Evolutionary conservation across 495 filamentous ascomycete genomes (phyloP), one percentile per base, ranked within the genome.

Genomic region (Oleoguttula mirabilis): DNA sequence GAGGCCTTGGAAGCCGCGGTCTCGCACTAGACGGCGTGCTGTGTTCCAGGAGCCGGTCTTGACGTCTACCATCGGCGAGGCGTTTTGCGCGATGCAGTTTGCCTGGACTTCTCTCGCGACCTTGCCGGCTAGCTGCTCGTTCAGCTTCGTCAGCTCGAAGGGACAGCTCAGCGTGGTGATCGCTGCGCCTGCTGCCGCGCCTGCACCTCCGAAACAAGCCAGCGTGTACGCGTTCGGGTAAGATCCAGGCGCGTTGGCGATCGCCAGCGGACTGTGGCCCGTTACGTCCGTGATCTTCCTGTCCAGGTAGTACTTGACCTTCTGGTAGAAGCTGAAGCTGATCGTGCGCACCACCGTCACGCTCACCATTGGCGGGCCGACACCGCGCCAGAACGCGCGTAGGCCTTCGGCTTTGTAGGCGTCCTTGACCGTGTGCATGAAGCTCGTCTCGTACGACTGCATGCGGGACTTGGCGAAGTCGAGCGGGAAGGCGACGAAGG

Each of bases 61-160:
- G 20, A 44, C 24, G 17, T 46, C 20, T 11, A 38, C 4, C 8
- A 34, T 11, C 10, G n/a, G 11, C 5, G 31, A 12, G 20, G 36
- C 32, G 10, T 17, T 15, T 4, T 23, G 25, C 7, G 33, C 22
- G 4, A 22, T 23, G 17, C 25, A 16, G 11, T 14, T 24, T 12
- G 41, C 23, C 14, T 32, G 28, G 3, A 34, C 39, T 30, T 47
- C 76, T 28, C 75, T 66, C 3, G 72, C 80, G 67, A 93, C 77
- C 46, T 94, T 63, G n/a, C 90, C 78, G 0, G 87, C 88, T 10
- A 90, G 68, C 59, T 95, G 88, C 11, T 87, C 84, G 41, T 82
- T 88, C 39, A 94, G 71, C 64, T 95, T 95, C 21, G 88, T 90
- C 48, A 95, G 68, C 63, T 95, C 88, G 57, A 95, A 94, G 20